Evolutionary conservation across 1,139 yeast species (phyloP).

Genomic region (Taphrina flavorubra): DNA sequence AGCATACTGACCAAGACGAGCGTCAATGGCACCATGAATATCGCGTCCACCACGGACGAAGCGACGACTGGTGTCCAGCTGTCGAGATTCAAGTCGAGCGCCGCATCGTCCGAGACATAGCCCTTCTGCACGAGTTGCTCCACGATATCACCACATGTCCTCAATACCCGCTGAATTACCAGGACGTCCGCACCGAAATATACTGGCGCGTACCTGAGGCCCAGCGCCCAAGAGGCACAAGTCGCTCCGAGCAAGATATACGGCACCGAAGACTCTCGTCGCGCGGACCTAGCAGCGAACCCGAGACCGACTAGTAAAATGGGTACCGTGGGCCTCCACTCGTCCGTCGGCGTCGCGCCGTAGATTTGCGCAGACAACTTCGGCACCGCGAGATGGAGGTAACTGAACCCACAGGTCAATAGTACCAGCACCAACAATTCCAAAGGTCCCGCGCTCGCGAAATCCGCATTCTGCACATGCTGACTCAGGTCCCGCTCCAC

Average conservation of each 20-base stretch:
- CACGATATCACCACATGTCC: background rate
- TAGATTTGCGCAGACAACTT: constrained; percentile 18
- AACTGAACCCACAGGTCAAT: constrained; percentile 1
- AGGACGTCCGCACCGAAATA: constrained; percentile 2
- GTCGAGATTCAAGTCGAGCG: background rate
- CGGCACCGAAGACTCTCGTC: background rate
- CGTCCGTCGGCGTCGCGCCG: background rate
- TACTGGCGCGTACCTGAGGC: background rate
- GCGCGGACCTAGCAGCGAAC: background rate
- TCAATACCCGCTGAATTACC: background rate
- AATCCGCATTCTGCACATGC: background rate
- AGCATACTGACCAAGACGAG: constrained; percentile 12
- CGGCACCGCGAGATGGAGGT: background rate
- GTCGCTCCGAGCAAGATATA: background rate
- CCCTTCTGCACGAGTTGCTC: background rate
- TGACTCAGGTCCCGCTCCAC: constrained; percentile 3
- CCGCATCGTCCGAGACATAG: background rate
- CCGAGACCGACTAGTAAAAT: constrained; percentile 4
- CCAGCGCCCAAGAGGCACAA: background rate
- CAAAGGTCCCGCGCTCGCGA: constrained; percentile 10
- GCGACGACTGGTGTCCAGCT: constrained; percentile 11
- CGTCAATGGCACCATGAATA: constrained; percentile 9
- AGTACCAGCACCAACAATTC: constrained; percentile 11
- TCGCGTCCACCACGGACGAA: background rate
- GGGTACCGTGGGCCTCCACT: constrained; percentile 9